Evolutionary conservation across 495 filamentous ascomycete genomes (phyloP).

Genomic region (Evernia prunastri): DNA sequence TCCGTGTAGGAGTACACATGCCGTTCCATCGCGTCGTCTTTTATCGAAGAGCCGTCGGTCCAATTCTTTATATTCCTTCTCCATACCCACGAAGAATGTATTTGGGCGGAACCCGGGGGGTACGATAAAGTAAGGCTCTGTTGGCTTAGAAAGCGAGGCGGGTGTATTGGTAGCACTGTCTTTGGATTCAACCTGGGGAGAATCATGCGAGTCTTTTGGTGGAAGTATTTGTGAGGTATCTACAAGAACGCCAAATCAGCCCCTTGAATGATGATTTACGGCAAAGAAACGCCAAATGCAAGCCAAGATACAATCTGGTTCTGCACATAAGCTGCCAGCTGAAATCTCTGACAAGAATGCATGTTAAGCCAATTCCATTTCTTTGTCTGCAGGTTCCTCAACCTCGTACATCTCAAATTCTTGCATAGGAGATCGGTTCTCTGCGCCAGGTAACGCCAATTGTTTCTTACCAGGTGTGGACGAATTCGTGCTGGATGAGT

Average conservation of each 20-base stretch:
- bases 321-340: neutral
- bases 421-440: slow-evolving; percentile 17
- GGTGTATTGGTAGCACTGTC: slow-evolving; percentile 19
- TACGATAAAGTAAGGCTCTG: slow-evolving; percentile 50
- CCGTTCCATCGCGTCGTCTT: slow-evolving; percentile 54
- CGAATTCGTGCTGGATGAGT: slow-evolving; percentile 20
- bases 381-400: slow-evolving; percentile 31
- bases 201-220: slow-evolving; percentile 16
- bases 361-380: slow-evolving; percentile 19
- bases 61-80: slow-evolving; percentile 60
- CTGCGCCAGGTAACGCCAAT: slow-evolving; percentile 21
- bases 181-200: slow-evolving; percentile 14
- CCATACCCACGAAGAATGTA: slow-evolving; percentile 65
- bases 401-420: slow-evolving; percentile 26
- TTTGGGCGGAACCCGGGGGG: slow-evolving; percentile 75
- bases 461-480: slow-evolving; percentile 26
- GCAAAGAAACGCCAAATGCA: neutral
- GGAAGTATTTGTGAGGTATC: slow-evolving; percentile 27
- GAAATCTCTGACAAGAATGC: neutral
- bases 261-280: slow-evolving; percentile 1
- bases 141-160: slow-evolving; percentile 11
- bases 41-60: slow-evolving; percentile 63
- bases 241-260: slow-evolving; percentile 29
- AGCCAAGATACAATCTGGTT: neutral
- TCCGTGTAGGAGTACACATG: slow-evolving; percentile 63